Evolutionary conservation across 768 basidiomycete species (phyloP).

Genomic region (Tephrocybe sp.): DNA sequence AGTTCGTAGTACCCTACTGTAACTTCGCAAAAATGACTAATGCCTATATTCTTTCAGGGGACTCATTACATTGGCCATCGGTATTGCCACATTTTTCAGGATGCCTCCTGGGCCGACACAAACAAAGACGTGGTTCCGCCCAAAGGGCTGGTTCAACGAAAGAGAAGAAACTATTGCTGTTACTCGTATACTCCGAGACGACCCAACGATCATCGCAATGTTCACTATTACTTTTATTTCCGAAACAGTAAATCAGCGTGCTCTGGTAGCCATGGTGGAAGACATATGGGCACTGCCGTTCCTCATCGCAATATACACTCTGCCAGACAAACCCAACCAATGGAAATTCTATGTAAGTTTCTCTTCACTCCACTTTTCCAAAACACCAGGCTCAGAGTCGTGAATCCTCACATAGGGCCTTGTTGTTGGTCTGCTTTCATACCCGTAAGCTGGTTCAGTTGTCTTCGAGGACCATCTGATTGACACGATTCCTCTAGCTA

Average conservation of each 20-base stretch:
- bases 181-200: conserved; percentile 58
- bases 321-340: conserved; percentile 45
- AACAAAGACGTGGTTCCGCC: conserved; percentile 54
- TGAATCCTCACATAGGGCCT: too few relatives aligned
- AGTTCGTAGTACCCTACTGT: conserved; percentile 23
- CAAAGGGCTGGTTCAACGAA: conserved; percentile 63
- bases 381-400: too few relatives aligned
- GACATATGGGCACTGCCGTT: conserved; percentile 63
- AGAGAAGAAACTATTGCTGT: conserved; percentile 61
- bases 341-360: conserved; percentile 51
- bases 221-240: conserved; percentile 47
- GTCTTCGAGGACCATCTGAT: not conserved
- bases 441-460: conserved; percentile 30
- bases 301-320: conserved; percentile 50
- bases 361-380: not conserved
- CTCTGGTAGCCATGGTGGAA: conserved; percentile 50
- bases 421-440: conserved; percentile 42
- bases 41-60: conserved; percentile 26
- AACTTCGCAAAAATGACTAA: not conserved
- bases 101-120: conserved; percentile 63
- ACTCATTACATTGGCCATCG: conserved; percentile 48
- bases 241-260: conserved; percentile 51
- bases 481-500: conserved; percentile 25
- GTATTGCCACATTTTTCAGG: conserved; percentile 51
- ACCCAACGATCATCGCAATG: conserved; percentile 57